Evolutionary conservation across 2,329 filamentous ascomycete species (phyloP).

Genomic region (Sporothrix humicola): DNA sequence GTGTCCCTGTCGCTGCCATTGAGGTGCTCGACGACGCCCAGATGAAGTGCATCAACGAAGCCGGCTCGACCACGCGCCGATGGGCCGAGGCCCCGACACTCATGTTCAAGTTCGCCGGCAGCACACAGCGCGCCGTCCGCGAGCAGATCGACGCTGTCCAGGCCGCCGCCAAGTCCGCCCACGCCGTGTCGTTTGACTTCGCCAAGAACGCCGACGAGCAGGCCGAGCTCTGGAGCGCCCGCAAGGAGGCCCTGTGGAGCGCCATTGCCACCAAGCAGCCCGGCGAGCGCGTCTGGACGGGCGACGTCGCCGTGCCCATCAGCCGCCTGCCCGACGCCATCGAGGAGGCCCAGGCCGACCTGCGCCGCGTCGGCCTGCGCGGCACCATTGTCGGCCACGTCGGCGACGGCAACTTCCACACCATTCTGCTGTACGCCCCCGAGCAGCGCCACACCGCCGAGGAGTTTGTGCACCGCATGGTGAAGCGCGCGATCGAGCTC

Average conservation of each 20-base stretch:
- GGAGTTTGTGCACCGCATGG: conserved; percentile 78
- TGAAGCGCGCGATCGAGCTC: conserved; percentile 81
- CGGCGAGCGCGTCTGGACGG: conserved; percentile 81
- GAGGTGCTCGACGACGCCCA: conserved; percentile 92
- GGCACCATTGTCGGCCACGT: conserved; percentile 75
- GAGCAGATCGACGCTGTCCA: conserved; percentile 76
- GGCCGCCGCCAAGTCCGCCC: conserved; percentile 63
- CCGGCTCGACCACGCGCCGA: conserved; percentile 66
- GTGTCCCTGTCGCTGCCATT: conserved; percentile 86
- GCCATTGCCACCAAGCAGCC: conserved; percentile 70
- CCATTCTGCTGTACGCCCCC: conserved; percentile 67
- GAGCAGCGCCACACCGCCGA: conserved; percentile 70
- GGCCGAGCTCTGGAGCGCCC: conserved; percentile 78
- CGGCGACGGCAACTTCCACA: conserved; percentile 72
- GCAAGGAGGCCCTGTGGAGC: conserved; percentile 85
- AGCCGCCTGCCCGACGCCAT: conserved; percentile 75
- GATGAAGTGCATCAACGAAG: conserved; percentile 73
- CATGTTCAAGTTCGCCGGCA: conserved; percentile 85
- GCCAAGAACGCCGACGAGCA: conserved; percentile 71
- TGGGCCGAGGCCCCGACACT: conserved; percentile 78
- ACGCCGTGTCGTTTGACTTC: conserved; percentile 77
- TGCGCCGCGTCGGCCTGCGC: conserved; percentile 70
- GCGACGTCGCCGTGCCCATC: conserved; percentile 84
- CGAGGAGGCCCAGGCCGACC: conserved; percentile 75
- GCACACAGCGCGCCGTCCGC: conserved; percentile 67